Evolutionary conservation across 163 green algal species (phyloP).

Genomic region (Chlamydomonas reinhardtii): DNA sequence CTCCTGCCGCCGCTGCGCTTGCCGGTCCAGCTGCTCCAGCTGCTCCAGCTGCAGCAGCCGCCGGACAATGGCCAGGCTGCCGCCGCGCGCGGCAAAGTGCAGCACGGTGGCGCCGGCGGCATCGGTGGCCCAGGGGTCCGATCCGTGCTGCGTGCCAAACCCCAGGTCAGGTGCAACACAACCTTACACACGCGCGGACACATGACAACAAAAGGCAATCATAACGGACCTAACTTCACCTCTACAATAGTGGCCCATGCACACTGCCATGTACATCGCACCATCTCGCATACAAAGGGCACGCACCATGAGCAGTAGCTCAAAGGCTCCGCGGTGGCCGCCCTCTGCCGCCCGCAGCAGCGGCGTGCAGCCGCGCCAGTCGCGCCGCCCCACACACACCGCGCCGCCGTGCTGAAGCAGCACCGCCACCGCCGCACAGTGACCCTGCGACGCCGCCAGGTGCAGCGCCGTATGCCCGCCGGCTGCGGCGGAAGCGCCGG

Average conservation of each 20-base stretch:
- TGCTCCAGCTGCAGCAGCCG: slow-evolving; percentile 32
- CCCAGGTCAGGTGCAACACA: no score
- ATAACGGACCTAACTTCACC: no score
- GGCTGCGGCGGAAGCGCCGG: not conserved
- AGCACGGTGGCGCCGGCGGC: slow-evolving; percentile 39
- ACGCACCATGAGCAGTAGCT: slow-evolving; percentile 49
- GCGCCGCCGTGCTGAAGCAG: slow-evolving; percentile 49
- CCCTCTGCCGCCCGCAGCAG: slow-evolving; percentile 76
- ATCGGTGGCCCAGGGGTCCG: slow-evolving; percentile 44
- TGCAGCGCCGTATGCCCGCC: slow-evolving; percentile 33
- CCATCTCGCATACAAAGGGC: no score
- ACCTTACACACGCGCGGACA: no score
- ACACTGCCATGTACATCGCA: no score
- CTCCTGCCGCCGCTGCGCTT: not conserved
- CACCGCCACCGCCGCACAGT: slow-evolving; percentile 55
- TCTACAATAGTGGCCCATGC: no score
- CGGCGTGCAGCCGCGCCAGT: slow-evolving; percentile 59
- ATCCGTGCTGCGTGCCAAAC: slow-evolving; percentile 21
- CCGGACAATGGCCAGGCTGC: slow-evolving; percentile 35
- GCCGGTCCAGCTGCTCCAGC: not conserved
- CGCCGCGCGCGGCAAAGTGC: slow-evolving; percentile 57
- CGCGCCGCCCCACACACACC: slow-evolving; percentile 4
- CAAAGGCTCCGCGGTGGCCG: slow-evolving; percentile 60
- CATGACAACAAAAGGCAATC: no score
- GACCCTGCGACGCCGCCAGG: slow-evolving; percentile 35